Evolutionary conservation across 352 stramenopile genomes (phyloP), one percentile per base, ranked within the genome.

Genomic region (Pythium sp.): DNA sequence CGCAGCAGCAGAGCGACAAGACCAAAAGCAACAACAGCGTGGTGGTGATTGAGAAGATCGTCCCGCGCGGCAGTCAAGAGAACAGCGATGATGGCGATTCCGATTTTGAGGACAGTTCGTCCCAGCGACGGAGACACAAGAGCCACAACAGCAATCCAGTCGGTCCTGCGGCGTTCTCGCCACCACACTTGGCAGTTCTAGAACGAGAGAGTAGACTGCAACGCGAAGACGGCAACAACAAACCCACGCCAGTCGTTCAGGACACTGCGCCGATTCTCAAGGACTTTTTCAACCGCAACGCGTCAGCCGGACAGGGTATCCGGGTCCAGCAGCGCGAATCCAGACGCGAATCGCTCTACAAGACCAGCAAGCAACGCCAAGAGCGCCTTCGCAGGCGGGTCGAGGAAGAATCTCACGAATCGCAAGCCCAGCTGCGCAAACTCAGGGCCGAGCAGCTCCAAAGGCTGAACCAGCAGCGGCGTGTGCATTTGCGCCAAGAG

Each of bases 231-330:
- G 26, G 34, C 9, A 64, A 8, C 11, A 67, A 18, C 34, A 26
- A 59, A n/a, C 36, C 2, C 5, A 12, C 43, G 15, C 30, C n/a
- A n/a, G 32, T 20, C 15, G 30, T 62, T 67, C 38, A 75, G 11
- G 68, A 75, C 22, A 68, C 80, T 5, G 63, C 71, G 4, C 80
- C 80, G 3, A 84, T 91, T 53, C 65, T 91, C 36, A 87, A 88
- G 65, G 79, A 81, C 56, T 89, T 89, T 53, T 89, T 91, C 64
- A 84, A 62, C 51, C 81, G 81, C 38, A 78, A 51, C n/a, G 70
- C 80, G 15, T 72, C 66, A 14, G 58, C 65, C 0, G 78, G 73
- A 2, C 79, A 84, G 28, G 72, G 77, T 30, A 53, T 84, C 15
- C 80, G 82, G 14, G 69, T 65, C 0, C 77, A 84, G 24, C 72